A percentile compares a stretch with the other conserved stretches of the same genome.
Evolutionary conservation across 148 eudicot genomes (phyloP).

Genomic region (Persicaria maculosa): DNA sequence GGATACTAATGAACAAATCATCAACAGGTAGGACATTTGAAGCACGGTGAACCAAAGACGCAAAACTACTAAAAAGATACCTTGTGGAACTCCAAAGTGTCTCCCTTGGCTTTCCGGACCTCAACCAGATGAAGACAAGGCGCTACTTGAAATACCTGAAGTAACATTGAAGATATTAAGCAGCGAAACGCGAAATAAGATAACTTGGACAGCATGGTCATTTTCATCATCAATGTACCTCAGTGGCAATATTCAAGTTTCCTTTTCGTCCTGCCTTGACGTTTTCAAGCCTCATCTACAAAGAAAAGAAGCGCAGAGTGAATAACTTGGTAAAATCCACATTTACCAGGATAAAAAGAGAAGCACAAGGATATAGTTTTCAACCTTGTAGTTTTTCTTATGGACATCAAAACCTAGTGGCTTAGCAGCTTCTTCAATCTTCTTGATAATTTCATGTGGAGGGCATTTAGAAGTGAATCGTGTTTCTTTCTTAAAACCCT

Average conservation of each 20-base stretch:
- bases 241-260: slow-evolving; percentile 86
- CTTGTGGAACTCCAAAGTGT: slow-evolving; percentile 96
- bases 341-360: background rate
- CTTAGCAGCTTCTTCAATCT: slow-evolving; percentile 93
- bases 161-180: background rate
- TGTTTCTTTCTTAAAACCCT: slow-evolving; percentile 90
- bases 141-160: slow-evolving; percentile 89
- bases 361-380: background rate
- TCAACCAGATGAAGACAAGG: slow-evolving; percentile 99
- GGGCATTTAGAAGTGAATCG: slow-evolving; percentile 84
- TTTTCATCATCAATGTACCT: slow-evolving; percentile 34
- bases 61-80: slow-evolving; percentile 19
- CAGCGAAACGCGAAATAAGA: background rate
- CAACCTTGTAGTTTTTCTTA: slow-evolving; percentile 92
- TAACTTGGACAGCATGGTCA: background rate
- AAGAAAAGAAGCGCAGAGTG: slow-evolving; percentile 10
- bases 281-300: slow-evolving; percentile 90
- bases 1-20: too few relatives aligned
- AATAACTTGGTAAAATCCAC: background rate
- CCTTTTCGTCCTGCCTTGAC: slow-evolving; percentile 96
- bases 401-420: slow-evolving; percentile 91
- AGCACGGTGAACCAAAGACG: background rate
- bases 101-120: slow-evolving; percentile 94
- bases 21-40: too few relatives aligned
- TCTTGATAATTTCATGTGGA: slow-evolving; percentile 72